These are phyloP conservation scores for Lentinula sp. DNA, from an alignment of 768 basidiomycete genomes.

Conservation along the genomic window DNA sequence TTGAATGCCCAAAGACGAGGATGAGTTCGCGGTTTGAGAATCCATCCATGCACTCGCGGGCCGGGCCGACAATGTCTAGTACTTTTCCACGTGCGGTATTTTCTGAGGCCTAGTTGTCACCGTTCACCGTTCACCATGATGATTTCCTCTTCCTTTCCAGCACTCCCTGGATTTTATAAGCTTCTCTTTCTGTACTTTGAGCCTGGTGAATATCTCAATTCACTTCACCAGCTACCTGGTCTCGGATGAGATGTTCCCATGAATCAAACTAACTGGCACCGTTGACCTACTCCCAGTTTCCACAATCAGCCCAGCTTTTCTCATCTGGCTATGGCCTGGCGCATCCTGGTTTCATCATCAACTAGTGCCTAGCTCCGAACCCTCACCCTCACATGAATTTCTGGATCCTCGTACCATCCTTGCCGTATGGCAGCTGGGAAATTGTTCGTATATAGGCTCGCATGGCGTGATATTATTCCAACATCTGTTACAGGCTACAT, in stretches of 20 bases:
- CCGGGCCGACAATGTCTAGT: neutral
- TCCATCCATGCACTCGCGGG: neutral
- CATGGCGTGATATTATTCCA: neutral
- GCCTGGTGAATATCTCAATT: conserved; percentile 30
- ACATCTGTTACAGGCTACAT: conserved; percentile 42
- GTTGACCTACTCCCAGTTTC: conserved; percentile 27
- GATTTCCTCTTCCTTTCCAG: conserved; percentile 29
- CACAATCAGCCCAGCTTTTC: conserved; percentile 41
- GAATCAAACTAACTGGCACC: too few relatives aligned
- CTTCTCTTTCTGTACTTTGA: conserved; percentile 53
- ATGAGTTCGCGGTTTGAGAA: neutral
- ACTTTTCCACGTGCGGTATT: too few relatives aligned
- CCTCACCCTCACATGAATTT: conserved; percentile 15
- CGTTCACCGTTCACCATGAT: neutral
- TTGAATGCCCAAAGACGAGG: neutral
- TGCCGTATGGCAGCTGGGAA: conserved; percentile 56
- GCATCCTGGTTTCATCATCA: conserved; percentile 55
- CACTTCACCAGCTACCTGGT: neutral
- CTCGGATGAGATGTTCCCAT: neutral
- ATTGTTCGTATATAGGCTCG: conserved; percentile 32
- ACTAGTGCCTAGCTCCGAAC: conserved; percentile 36
- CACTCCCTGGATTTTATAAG: conserved; percentile 51
- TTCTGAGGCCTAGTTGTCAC: too few relatives aligned
- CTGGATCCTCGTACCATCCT: conserved; percentile 43
- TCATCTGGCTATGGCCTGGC: conserved; percentile 46